These are phyloP conservation scores for Pulicaria dysenterica DNA, from an alignment of 129 eudicot species.

Conservation along the genomic window DNA sequence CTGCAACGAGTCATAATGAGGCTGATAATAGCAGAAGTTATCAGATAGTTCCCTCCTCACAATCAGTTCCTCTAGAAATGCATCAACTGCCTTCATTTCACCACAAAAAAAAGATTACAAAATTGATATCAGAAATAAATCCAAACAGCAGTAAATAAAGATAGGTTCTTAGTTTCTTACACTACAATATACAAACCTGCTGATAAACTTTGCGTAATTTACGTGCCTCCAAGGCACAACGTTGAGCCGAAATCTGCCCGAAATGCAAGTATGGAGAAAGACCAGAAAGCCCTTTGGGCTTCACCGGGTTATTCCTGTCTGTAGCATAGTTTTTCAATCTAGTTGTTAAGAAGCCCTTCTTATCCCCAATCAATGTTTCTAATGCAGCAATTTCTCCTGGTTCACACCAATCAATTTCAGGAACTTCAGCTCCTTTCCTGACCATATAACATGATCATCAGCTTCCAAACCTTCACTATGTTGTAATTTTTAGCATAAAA, in stretches of 20 bases:
- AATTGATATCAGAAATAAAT: neutral
- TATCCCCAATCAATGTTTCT: slow-evolving; percentile 72
- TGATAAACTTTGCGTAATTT: slow-evolving; percentile 59
- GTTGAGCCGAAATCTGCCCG: slow-evolving; percentile 93
- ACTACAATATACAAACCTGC: slow-evolving; percentile 48
- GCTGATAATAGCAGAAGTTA: slow-evolving; percentile 93
- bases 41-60: slow-evolving; percentile 95
- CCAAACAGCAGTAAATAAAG: neutral
- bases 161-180: neutral
- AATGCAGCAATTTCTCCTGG: slow-evolving; percentile 89
- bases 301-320: slow-evolving; percentile 80
- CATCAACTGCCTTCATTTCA: slow-evolving; percentile 80
- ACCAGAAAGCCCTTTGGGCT: slow-evolving; percentile 82
- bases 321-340: slow-evolving; percentile 71
- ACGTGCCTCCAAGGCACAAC: slow-evolving; percentile 92
- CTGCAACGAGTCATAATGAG: slow-evolving; percentile 77
- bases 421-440: slow-evolving; percentile 93
- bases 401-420: slow-evolving; percentile 95
- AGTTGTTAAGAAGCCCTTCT: slow-evolving; percentile 69
- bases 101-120: neutral
- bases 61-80: slow-evolving; percentile 84
- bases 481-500: neutral
- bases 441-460: slow-evolving; percentile 16
- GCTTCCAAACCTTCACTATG: neutral
- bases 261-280: slow-evolving; percentile 96